These are phyloP conservation scores for Aureobasidium sp. DNA, from an alignment of 2,329 filamentous ascomycete genomes.

Conservation along the genomic window DNA sequence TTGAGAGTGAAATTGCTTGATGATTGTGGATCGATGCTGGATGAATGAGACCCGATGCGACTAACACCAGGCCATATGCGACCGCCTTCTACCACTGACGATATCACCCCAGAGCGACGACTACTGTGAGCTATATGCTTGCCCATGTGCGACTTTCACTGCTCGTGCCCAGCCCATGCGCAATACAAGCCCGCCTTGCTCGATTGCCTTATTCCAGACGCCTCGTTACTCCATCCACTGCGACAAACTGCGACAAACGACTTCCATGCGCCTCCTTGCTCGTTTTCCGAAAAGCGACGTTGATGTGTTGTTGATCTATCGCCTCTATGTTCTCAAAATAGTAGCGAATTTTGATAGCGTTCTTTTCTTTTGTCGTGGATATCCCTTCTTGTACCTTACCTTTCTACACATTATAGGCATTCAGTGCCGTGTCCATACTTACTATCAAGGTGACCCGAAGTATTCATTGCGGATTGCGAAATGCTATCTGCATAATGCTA, in stretches of 20 bases:
- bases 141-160: constrained; percentile 5
- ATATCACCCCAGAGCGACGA: constrained; percentile 4
- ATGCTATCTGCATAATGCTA: neutral
- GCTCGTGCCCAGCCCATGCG: neutral
- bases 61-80: constrained; percentile 7
- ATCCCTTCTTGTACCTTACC: constrained; percentile 12
- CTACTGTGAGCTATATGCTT: constrained; percentile 1
- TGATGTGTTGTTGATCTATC: neutral
- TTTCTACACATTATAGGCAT: constrained; percentile 3
- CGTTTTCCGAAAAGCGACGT: neutral
- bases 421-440: constrained; percentile 9
- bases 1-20: constrained; percentile 5
- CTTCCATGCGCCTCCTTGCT: neutral
- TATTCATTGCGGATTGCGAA: neutral
- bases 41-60: constrained; percentile 1
- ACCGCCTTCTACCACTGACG: neutral
- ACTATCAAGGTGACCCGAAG: neutral
- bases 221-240: neutral
- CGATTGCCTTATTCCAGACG: neutral
- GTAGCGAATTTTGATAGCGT: constrained; percentile 4
- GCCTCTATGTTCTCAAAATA: neutral
- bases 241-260: constrained; percentile 4
- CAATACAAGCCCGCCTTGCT: neutral
- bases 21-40: neutral
- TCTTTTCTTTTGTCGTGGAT: constrained; percentile 11